Evolutionary conservation across 208 protist genomes (phyloP), one percentile per base, ranked within the genome.

Genomic region (Crithidia thermophila): DNA sequence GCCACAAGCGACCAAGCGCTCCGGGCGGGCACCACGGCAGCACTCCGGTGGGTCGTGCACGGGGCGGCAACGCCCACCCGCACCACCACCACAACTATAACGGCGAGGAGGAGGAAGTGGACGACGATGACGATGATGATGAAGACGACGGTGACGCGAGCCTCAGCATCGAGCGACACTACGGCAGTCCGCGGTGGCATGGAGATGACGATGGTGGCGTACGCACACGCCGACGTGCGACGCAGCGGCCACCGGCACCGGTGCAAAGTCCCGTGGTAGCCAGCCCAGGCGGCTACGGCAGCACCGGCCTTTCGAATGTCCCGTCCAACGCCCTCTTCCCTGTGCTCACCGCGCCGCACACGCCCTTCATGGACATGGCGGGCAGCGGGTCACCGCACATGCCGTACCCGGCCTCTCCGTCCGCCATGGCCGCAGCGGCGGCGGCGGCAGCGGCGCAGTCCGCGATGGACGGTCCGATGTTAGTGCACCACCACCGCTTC

Each of bases 401-500:
- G 53, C 51, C 7, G 4, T 34, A 27, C 30, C n/a, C 43, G n/a
- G n/a, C n/a, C n/a, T n/a, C n/a, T n/a, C n/a, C n/a, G n/a, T n/a
- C n/a, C n/a, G n/a, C n/a, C n/a, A n/a, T n/a, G n/a, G n/a, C n/a
- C n/a, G n/a, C 59, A 43, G 51, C 40, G 34, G 49, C 25, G 13
- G 42, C 60, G 30, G 27, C 42, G 13, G 37, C 13, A n/a, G n/a
- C n/a, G n/a, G n/a, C n/a, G n/a, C n/a, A n/a, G n/a, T n/a, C n/a
- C n/a, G n/a, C n/a, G n/a, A n/a, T n/a, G n/a, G 78, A 77, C 31
- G 55, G 61, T 7, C 68, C 66, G 8, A 77, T 67, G n/a, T 23
- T 81, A n/a, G 71, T 83, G 37, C 85, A 90, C 25, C 77, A 91
- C 51, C 85, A 86, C 53, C 76, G 77, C 51, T 88, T 88, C 34